phyloP scores from a whole-genome alignment of 441 rosid species.

The Adansonia rubrostipa region DNA sequence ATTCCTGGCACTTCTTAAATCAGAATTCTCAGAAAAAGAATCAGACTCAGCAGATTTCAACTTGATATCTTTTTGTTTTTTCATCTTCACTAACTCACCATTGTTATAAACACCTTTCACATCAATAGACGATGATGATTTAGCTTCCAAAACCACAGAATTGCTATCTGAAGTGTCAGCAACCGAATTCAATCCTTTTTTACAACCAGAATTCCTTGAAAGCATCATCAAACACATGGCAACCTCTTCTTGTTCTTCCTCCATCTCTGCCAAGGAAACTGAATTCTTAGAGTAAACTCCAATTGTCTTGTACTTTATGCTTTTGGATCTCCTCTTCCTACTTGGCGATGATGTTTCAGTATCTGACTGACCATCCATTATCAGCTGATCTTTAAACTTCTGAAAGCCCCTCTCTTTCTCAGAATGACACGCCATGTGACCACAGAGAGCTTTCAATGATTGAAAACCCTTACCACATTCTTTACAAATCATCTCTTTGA shows the following conservation, averaged over 20 bases:
- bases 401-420: slow-evolving; percentile 47
- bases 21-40: slow-evolving; percentile 48
- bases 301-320: slow-evolving; percentile 42
- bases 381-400: slow-evolving; percentile 35
- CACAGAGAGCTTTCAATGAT: slow-evolving; percentile 74
- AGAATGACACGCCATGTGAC: slow-evolving; percentile 75
- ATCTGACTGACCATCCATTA: slow-evolving; percentile 64
- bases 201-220: slow-evolving; percentile 57
- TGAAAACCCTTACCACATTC: slow-evolving; percentile 81
- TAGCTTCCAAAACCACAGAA: slow-evolving; percentile 62
- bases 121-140: slow-evolving; percentile 56
- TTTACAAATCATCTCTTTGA: slow-evolving; percentile 52
- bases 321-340: slow-evolving; percentile 56
- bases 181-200: slow-evolving; percentile 50
- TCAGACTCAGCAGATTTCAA: slow-evolving; percentile 38
- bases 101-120: slow-evolving; percentile 35
- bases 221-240: slow-evolving; percentile 77
- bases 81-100: slow-evolving; percentile 37
- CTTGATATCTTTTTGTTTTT: slow-evolving; percentile 34
- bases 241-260: slow-evolving; percentile 59
- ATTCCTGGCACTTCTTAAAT: slow-evolving; percentile 41
- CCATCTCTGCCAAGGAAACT: slow-evolving; percentile 47
- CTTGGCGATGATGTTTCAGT: slow-evolving; percentile 60
- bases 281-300: slow-evolving; percentile 40
- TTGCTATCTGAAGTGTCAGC: slow-evolving; percentile 68